Evolutionary conservation across 2,329 filamentous ascomycete species (phyloP).

Genomic region (Arthrobotrys musiformis): DNA sequence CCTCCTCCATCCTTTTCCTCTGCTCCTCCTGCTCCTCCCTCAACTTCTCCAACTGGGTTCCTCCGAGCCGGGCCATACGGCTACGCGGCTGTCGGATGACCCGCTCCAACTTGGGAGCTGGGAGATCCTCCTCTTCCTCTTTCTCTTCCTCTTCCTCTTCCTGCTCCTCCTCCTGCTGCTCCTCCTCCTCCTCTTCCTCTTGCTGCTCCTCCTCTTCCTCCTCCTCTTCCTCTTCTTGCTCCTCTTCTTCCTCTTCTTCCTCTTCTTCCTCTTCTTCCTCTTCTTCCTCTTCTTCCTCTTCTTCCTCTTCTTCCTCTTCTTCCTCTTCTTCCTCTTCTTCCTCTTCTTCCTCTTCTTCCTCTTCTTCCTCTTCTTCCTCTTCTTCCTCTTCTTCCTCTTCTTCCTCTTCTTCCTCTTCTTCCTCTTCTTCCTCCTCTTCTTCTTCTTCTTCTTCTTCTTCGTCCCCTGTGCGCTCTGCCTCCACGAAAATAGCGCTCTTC

Average conservation of each 20-base stretch:
- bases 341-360: not conserved
- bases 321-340: not conserved
- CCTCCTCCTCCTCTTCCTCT: not conserved
- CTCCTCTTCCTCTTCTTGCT: not conserved
- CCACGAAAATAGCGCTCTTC: constrained; percentile 13
- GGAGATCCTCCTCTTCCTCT: not conserved
- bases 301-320: not conserved
- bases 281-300: not conserved
- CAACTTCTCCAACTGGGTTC: not conserved
- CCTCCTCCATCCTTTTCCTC: not conserved
- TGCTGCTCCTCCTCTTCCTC: not conserved
- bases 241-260: not conserved
- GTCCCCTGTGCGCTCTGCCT: constrained; percentile 5
- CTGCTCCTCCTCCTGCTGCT: not conserved
- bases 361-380: not conserved
- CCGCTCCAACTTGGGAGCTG: not conserved
- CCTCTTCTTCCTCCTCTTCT: not conserved
- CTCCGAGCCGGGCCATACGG: not conserved
- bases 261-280: not conserved
- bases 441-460: not conserved
- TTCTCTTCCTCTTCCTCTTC: not conserved
- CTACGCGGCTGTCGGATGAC: not conserved
- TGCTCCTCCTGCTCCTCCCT: not conserved
- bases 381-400: constrained; percentile 1
- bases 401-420: not conserved